phyloP scores from a whole-genome alignment of 2,329 filamentous ascomycete species.

The Calonectria hawksworthii region DNA sequence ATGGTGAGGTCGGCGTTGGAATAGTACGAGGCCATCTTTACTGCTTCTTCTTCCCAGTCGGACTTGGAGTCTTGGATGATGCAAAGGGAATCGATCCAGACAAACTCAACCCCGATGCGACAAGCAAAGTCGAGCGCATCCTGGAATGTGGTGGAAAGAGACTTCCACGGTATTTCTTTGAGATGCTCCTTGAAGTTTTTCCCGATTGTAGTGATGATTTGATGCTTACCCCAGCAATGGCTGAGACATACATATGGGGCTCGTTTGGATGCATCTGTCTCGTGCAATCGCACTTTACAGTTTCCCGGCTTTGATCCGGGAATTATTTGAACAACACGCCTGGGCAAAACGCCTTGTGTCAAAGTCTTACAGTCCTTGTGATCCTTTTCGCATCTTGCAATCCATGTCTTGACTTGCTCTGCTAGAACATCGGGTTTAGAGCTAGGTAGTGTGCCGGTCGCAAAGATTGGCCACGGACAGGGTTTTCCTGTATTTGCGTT shows the following conservation, averaged over 20 bases:
- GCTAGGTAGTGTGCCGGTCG: neutral
- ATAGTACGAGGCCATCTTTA: conserved; percentile 37
- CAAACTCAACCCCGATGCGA: conserved; percentile 26
- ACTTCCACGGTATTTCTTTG: conserved; percentile 26
- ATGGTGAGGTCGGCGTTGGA: conserved; percentile 34
- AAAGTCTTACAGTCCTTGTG: conserved; percentile 20
- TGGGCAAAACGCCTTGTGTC: conserved; percentile 3
- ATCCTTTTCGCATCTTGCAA: conserved; percentile 20
- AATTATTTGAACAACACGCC: conserved; percentile 22
- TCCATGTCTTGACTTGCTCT: conserved; percentile 23
- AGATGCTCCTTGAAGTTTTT: conserved; percentile 19
- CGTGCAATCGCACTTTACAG: conserved; percentile 17
- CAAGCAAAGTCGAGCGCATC: conserved; percentile 29
- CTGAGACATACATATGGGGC: conserved; percentile 34
- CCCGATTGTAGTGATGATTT: conserved; percentile 47
- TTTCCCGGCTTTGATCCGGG: conserved; percentile 17
- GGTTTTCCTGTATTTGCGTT: conserved; percentile 7
- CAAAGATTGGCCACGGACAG: conserved; percentile 24
- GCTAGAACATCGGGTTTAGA: conserved; percentile 7
- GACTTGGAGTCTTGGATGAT: conserved; percentile 36
- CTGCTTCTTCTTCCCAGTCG: conserved; percentile 38
- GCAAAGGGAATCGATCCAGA: conserved; percentile 42
- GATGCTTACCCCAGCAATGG: conserved; percentile 50
- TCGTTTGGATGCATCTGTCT: neutral
- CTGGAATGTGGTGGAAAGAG: conserved; percentile 29